Evolutionary conservation across 805 yeast genomes (phyloP), one percentile per base, ranked within the genome.

Genomic region (Pichia kluyveri): DNA sequence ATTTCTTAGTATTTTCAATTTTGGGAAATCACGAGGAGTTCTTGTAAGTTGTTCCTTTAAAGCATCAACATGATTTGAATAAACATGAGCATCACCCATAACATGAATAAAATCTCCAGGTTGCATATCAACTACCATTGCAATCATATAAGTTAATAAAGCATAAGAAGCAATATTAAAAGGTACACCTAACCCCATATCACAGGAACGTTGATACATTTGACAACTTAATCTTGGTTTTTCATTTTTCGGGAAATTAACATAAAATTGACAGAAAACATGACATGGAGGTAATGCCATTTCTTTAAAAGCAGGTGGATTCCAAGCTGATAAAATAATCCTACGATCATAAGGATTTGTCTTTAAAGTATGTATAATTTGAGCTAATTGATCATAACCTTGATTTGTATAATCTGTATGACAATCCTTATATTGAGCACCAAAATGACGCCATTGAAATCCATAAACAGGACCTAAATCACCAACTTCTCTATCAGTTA

Each of bases 201-300:
- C 99, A 67, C 98, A 91, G n/a, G 96, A 86, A 59, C 99, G 79
- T 69, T 93, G 99, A 67, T 93, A 93, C 70, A 93, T 71, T 50
- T 84, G 77, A 64, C 99, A 93, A 12, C 93, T 85, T 48, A 93
- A 74, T 58, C 75, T 80, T 23, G 95, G 95, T 38, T 46, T 54
- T 23, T 50, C 49, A 28, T 69, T 70, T 44, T 67, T 62, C n/a
- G 95, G 91, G 69, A 85, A 86, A 58, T 77, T 85, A 38, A 93
- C 99, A 63, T 86, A 93, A 61, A 93, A 93, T 66, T 93, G 99
- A 48, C 95, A 82, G 61, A 93, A 86, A 26, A 93, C 95, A 66
- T 93, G 99, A 61, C 99, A 93, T 28, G 99, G 99, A 12, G 99
- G 99, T 46, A 93, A 73, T 0, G 99, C 99, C 99, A 93, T 93